Conservation (phyloP, 2,329 filamentous ascomycete genomes). For the Beauveria brongniartii region DNA sequence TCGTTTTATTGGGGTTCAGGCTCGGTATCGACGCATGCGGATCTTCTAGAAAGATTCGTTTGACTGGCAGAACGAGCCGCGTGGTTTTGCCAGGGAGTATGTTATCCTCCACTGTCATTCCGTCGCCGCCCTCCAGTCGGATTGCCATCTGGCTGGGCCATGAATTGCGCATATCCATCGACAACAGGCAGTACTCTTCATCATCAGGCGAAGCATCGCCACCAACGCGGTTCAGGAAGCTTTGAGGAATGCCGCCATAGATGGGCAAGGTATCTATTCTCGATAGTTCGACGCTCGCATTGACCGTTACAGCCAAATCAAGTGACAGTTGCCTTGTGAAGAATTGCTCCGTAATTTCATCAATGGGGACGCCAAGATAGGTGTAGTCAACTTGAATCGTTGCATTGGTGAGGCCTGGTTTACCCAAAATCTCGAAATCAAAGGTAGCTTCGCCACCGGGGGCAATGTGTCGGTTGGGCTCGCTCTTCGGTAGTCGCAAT, state of each 20-base stretch:
- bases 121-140: slow-evolving; percentile 47
- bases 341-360: slow-evolving; percentile 63
- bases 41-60: slow-evolving; percentile 66
- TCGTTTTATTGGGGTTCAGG: slow-evolving; percentile 70
- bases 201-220: slow-evolving; percentile 28
- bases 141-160: slow-evolving; percentile 77
- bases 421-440: slow-evolving; percentile 77
- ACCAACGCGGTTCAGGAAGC: slow-evolving; percentile 46
- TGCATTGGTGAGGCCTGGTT: slow-evolving; percentile 72
- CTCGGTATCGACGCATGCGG: slow-evolving; percentile 71
- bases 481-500: slow-evolving; percentile 46
- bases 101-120: slow-evolving; percentile 41
- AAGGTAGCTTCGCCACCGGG: slow-evolving; percentile 64
- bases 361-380: slow-evolving; percentile 61
- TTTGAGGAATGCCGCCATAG: slow-evolving; percentile 53
- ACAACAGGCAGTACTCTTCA: slow-evolving; percentile 66
- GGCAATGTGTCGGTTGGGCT: slow-evolving; percentile 51
- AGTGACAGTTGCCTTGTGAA: slow-evolving; percentile 77
- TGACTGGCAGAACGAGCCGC: slow-evolving; percentile 68
- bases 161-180: slow-evolving; percentile 79
- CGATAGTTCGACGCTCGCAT: slow-evolving; percentile 77
- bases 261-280: slow-evolving; percentile 74
- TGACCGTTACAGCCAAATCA: slow-evolving; percentile 81
- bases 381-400: slow-evolving; percentile 82
- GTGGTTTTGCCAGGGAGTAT: slow-evolving; percentile 62